Percentiles rank a stretch among this genome's conserved stretches.
These are phyloP conservation scores for Xylaria curta DNA, from an alignment of 495 filamentous ascomycete species.

Conservation along the genomic window DNA sequence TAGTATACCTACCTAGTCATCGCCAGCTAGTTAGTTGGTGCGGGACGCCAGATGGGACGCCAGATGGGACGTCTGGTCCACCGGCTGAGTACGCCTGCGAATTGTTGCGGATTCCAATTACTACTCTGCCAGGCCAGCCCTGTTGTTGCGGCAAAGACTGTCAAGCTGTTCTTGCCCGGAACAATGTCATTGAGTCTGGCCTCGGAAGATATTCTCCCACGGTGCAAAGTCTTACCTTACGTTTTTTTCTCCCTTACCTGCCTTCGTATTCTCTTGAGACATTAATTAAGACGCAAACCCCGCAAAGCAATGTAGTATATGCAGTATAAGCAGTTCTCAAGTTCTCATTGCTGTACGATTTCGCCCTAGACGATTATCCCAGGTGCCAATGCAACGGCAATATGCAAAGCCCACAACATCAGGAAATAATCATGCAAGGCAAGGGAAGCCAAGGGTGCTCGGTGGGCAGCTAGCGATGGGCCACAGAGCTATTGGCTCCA, in stretches of 20 bases:
- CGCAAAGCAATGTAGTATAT: constrained; percentile 8
- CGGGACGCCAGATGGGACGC: constrained; percentile 30
- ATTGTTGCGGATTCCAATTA: constrained; percentile 36
- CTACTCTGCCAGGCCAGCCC: constrained; percentile 43
- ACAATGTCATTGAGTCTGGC: not conserved
- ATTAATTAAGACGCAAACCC: not conserved
- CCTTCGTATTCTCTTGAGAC: not conserved
- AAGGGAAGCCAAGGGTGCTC: constrained; percentile 34
- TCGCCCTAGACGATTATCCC: constrained; percentile 15
- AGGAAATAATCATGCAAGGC: constrained; percentile 35
- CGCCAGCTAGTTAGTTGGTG: constrained; percentile 24
- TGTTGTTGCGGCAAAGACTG: constrained; percentile 28
- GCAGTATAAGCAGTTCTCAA: not conserved
- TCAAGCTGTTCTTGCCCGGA: not conserved
- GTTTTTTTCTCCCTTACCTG: not conserved
- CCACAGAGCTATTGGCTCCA: constrained; percentile 35
- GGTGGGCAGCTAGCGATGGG: constrained; percentile 36
- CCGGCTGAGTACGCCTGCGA: constrained; percentile 26
- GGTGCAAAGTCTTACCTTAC: not conserved
- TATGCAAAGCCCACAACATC: constrained; percentile 19
- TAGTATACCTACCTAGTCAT: no score
- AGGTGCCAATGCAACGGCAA: constrained; percentile 13
- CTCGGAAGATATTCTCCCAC: not conserved
- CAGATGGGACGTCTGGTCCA: constrained; percentile 36
- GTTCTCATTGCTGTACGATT: not conserved